Evolutionary conservation across 2,329 filamentous ascomycete species (phyloP).

Genomic region (Hymenoscyphus salicellus): DNA sequence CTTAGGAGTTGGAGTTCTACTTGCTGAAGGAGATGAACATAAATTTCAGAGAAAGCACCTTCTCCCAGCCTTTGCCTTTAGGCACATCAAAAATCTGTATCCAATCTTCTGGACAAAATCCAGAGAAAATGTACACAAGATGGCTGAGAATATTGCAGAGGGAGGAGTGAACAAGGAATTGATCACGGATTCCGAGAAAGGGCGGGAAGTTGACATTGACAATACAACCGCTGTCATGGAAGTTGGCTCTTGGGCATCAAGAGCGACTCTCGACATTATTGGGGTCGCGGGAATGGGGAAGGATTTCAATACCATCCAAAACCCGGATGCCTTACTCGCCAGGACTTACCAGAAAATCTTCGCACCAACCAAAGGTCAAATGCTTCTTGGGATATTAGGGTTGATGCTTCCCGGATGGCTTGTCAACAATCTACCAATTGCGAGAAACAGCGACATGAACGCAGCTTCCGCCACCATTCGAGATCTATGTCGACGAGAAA

Average conservation of each 20-base stretch:
- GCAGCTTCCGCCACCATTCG: constrained; percentile 59
- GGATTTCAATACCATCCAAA: constrained; percentile 64
- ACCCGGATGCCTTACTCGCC: constrained; percentile 59
- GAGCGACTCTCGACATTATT: constrained; percentile 73
- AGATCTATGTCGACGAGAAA: constrained; percentile 62
- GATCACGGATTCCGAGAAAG: constrained; percentile 29
- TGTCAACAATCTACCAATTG: constrained; percentile 61
- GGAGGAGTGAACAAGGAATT: constrained; percentile 37
- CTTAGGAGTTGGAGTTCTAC: constrained; percentile 67
- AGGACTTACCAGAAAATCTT: constrained; percentile 56
- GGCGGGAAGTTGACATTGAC: constrained; percentile 13
- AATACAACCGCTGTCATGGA: constrained; percentile 48
- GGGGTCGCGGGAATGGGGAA: constrained; percentile 68
- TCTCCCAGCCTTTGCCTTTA: constrained; percentile 79
- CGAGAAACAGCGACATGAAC: constrained; percentile 64
- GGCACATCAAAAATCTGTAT: constrained; percentile 81
- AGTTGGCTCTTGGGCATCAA: constrained; percentile 60
- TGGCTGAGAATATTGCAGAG: constrained; percentile 51
- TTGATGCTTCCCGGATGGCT: constrained; percentile 64
- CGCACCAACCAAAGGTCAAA: constrained; percentile 49
- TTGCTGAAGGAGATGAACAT: constrained; percentile 90
- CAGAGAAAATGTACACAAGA: constrained; percentile 61
- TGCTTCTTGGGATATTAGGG: constrained; percentile 55
- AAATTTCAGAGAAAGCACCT: constrained; percentile 76
- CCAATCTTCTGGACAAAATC: constrained; percentile 80